Base-by-base conservation (phyloP, 768 basidiomycete genomes). In the Rhizopogon rudus region DNA sequence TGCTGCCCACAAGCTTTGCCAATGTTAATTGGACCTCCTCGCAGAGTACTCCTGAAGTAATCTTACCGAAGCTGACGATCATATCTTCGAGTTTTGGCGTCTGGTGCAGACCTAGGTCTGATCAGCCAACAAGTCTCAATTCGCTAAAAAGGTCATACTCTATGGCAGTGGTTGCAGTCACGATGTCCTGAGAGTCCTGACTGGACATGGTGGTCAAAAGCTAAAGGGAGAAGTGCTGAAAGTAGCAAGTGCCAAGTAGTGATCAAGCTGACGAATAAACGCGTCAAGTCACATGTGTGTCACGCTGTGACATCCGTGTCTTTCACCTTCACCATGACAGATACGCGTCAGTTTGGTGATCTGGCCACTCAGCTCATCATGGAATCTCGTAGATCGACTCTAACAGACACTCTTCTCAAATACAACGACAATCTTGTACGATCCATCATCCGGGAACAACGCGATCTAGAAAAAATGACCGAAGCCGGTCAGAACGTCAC, bases 371-470 rank as follows among this genome's bases (percentile, higher is more conserved):
- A 92, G 70, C 89, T 98, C 57, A 78, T 96, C 58, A 79, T 82
- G 58, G 93, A 97, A 70, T 86, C 93, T 10, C 85, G 90, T 16
- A 80, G 95, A 25, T 94, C 95, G 1, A 88, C 86, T 1, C 81
- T 86, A 35, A 87, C 89, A 6, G 88, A 93, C 62, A 85, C 86
- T 5, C 78, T 98, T 13, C 78, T 92, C 59, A 96, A 95, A 64
- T 97, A 98, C 78, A 95, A 96, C 71, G 88, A 94, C 69, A 74
- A 82, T 44, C 83, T 93, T 61, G 90, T 98, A 37, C 86, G 93
- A 51, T 81, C 84, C 39, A 80, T 98, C 69, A 80, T 92, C 65
- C 84, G 94, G 60, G 95, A 98, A 69, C 93, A 94, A 58, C 91
- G 93, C 67, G 87, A 89, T 63, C 87, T 98, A 58, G 88, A 93